Base-by-base conservation (phyloP, 768 basidiomycete genomes). In the Ephemerocybe angulata region DNA sequence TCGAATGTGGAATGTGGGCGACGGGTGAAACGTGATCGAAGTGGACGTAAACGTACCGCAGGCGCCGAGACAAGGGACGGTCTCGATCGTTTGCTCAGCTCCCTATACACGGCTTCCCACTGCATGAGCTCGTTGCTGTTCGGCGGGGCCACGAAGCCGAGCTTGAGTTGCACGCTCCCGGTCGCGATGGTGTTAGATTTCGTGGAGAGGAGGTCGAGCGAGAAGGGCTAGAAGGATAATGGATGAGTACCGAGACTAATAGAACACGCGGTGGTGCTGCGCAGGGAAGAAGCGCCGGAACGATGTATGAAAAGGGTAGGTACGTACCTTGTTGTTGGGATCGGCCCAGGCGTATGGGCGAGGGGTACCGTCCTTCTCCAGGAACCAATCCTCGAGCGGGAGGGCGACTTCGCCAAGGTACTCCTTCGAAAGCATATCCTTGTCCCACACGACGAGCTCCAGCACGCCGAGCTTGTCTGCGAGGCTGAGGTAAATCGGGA, bases 381-480 rank as follows among this genome's bases (percentile, higher is more conserved):
- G 52, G 54, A 94, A 97, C 92, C 93, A 96, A 30, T 90, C 84
- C 19, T 86, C 86, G n/a, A 96, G 66, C 0, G 84, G 81, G 6
- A 98, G 60, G 0, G 86, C 81, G 4, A 83, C 80, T 69, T 99
- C 96, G 15, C 97, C 97, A 15, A 99, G 78, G 67, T 97, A 99
- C 42, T 98, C 96, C 72, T 94, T 97, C 63, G 78, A 82, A 63
- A 93, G 67, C 60, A 90, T 75, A 69, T 98, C 95, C 73, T 88
- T 93, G 70, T 95, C 94, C 95, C 96, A 99, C 0, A 94, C 78
- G 12, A 97, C 86, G 30, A 93, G 74, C 69, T 98, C 94, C 40
- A 98, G 62, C 1, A 80, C 83, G 30, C 88, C 87, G 4, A 90
- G 77, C 42, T 76, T 75, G 60, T 88, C 87, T 0, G 86, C 85